Base-by-base conservation (phyloP, 2,329 filamentous ascomycete genomes). In the Ceratocystis alfenasii region DNA sequence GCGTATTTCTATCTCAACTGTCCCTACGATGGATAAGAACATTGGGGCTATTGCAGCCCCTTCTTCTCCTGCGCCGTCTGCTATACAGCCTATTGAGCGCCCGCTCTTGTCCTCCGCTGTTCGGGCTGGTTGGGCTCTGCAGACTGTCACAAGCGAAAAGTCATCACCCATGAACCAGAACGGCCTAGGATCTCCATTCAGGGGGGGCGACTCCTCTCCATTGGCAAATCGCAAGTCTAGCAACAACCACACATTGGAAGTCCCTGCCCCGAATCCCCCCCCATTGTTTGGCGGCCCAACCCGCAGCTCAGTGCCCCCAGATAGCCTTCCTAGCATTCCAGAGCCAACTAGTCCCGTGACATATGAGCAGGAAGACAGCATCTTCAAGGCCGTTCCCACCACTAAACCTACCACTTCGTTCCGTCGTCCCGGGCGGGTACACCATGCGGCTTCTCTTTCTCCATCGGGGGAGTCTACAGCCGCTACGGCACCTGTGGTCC, bases 81-180 rank as follows among this genome's bases (percentile, higher is more conserved):
- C 25, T 0, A 1, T 28, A 2, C 25, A 63, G 25, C 44, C 61
- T 20, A 45, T n/a, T 10, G 45, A 63, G 41, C 41, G 61, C 2
- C 61, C 61, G 30, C 76, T 75, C 5, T 74, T 85, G 0, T 84
- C 82, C 4, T 81, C 83, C 1, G 84, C 84, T 45, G 79, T 85
- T n/a, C 77, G 82, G 59, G 82, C 78, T 30, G 82, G 82, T 2
- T 76, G 80, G 61, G 81, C 78, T 36, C 73, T 85, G 15, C 82
- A 84, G 70, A 82, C 78, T 67, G 79, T 85, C 46, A 82, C 83
- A 10, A 83, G 82, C 0, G 82, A 84, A 68, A 80, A 81, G 6
- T 81, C 82, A 0, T 84, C 83, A 0, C 82, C 83, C 1, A 79
- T 80, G 63, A 76, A 73, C 5, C 76, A 81, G 55, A 76, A 76